A percentile compares a stretch with the other conserved stretches of the same genome.
Conservation (phyloP, 768 basidiomycete genomes). For the Termitomyces sp. region DNA sequence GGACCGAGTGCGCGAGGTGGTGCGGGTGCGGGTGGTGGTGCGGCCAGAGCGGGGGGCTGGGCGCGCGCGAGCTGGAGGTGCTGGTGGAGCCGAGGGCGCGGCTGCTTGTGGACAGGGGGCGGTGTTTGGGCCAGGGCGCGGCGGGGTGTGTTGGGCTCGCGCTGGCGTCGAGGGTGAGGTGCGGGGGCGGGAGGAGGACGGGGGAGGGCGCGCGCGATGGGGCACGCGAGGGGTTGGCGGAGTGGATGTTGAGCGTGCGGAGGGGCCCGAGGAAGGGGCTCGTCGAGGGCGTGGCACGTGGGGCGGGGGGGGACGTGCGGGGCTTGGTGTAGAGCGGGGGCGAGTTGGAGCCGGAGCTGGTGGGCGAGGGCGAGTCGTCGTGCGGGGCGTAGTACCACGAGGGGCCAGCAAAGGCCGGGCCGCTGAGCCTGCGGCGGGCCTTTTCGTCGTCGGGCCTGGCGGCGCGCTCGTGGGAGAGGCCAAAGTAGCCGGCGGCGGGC, state of each 20-base stretch:
- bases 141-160: no score
- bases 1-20: slow-evolving; percentile 79
- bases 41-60: slow-evolving; percentile 54
- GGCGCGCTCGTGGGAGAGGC: slow-evolving; percentile 28
- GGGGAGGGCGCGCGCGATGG: slow-evolving; percentile 74
- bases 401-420: slow-evolving; percentile 41
- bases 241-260: slow-evolving; percentile 70
- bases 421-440: slow-evolving; percentile 43
- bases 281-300: slow-evolving; percentile 46
- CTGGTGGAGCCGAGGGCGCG: slow-evolving; percentile 34
- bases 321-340: slow-evolving; percentile 27
- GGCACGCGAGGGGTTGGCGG: slow-evolving; percentile 60
- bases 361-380: slow-evolving; percentile 48
- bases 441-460: background rate
- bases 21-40: slow-evolving; percentile 59
- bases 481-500: slow-evolving; percentile 22
- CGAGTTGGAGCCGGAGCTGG: slow-evolving; percentile 61
- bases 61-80: slow-evolving; percentile 52
- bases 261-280: slow-evolving; percentile 79
- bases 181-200: slow-evolving; percentile 53
- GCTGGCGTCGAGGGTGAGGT: slow-evolving; percentile 18
- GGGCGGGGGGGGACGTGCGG: slow-evolving; percentile 17
- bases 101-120: slow-evolving; percentile 21
- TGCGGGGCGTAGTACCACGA: background rate
- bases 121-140: background rate